Percentiles rank a stretch among this genome's conserved stretches.
Evolutionary conservation across 441 rosid genomes (phyloP).

Genomic region (Theobroma grandiflorum): DNA sequence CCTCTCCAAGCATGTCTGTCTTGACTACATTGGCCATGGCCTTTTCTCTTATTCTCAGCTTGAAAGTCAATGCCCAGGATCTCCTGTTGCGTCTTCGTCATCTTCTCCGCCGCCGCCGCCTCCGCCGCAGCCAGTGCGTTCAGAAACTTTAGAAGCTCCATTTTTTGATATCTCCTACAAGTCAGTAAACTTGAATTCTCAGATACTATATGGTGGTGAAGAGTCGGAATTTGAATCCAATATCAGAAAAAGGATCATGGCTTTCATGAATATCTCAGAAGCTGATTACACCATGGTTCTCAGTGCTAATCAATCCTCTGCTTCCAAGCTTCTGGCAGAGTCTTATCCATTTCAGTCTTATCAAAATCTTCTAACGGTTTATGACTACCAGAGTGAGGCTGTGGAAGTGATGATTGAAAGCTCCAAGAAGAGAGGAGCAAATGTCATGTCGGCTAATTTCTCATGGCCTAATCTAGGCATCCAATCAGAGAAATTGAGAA

Average conservation of each 20-base stretch:
- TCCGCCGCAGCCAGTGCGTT: conserved; percentile 18
- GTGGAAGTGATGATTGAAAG: conserved; percentile 58
- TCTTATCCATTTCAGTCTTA: conserved; percentile 68
- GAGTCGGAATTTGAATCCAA: conserved; percentile 57
- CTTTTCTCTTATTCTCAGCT: conserved; percentile 81
- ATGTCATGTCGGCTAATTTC: conserved; percentile 68
- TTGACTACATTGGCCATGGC: conserved; percentile 72
- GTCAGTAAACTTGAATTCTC: conserved; percentile 56
- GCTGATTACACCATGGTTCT: conserved; percentile 71
- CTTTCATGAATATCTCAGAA: conserved; percentile 77
- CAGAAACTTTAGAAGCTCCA: conserved; percentile 28
- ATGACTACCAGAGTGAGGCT: conserved; percentile 82
- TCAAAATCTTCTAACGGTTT: conserved; percentile 72
- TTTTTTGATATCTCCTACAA: conserved; percentile 60
- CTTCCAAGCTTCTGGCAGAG: conserved; percentile 83
- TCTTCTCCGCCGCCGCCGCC: conserved; percentile 32
- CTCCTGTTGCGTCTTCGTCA: conserved; percentile 38
- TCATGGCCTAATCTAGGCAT: conserved; percentile 73
- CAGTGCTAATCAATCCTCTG: conserved; percentile 80
- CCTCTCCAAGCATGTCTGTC: conserved; percentile 53
- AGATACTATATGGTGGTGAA: conserved; percentile 50
- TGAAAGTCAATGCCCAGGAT: conserved; percentile 19
- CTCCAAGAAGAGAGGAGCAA: conserved; percentile 69
- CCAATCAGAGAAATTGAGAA: conserved; percentile 58
- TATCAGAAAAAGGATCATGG: conserved; percentile 65